Evolutionary conservation across 2,329 filamentous ascomycete species (phyloP).

Genomic region (Uncinocarpus reesii): DNA sequence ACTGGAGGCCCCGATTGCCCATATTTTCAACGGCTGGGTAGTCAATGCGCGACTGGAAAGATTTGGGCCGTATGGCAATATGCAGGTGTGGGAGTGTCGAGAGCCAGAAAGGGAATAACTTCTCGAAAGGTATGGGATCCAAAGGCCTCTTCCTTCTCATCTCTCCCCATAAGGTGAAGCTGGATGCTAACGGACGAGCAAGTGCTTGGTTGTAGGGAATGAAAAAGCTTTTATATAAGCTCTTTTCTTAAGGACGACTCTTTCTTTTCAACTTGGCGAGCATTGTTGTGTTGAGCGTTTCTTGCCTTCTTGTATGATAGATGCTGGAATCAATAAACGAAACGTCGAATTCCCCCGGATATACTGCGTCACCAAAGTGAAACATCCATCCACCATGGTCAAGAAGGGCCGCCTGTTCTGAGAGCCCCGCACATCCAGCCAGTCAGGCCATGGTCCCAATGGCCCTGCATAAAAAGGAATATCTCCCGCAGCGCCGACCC

Average conservation of each 20-base stretch:
- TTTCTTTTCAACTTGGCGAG: neutral
- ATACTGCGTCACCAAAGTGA: neutral
- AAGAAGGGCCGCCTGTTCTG: neutral
- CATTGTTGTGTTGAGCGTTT: neutral
- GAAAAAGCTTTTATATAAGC: too few species aligned
- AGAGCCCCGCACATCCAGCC: neutral
- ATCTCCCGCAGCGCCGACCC: too few species aligned
- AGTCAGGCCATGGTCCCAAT: neutral
- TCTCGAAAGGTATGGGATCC: neutral
- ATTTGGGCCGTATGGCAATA: neutral
- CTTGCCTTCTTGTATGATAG: neutral
- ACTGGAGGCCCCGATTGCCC: neutral
- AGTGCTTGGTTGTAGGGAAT: neutral
- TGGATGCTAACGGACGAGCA: neutral
- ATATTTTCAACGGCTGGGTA: neutral
- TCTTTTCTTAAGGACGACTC: neutral
- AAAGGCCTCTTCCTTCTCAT: too few species aligned
- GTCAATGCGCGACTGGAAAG: neutral
- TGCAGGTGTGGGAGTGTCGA: neutral
- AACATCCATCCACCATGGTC: neutral
- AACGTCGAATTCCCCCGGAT: neutral
- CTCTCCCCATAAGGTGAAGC: neutral
- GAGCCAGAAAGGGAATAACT: neutral
- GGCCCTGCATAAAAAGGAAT: neutral
- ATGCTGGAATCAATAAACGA: neutral